Evolutionary conservation across 1,284 basidiomycete genomes (phyloP).

Genomic region (Fomitopsis betulina): DNA sequence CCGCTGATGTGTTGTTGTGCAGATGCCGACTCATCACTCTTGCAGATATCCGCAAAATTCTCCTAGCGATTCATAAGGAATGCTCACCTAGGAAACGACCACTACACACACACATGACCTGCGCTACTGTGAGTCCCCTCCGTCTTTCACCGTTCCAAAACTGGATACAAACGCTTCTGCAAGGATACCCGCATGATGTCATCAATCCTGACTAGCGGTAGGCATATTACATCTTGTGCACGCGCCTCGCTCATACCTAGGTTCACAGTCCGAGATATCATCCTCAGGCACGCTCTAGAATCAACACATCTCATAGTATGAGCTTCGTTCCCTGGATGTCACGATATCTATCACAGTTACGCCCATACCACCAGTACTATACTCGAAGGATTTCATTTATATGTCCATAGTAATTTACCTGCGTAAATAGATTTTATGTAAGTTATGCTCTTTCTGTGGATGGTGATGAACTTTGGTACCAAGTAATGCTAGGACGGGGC

Average conservation of each 20-base stretch:
- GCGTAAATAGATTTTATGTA: background rate
- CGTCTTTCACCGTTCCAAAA: background rate
- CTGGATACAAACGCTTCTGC: background rate
- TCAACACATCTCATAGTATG: background rate
- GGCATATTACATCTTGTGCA: constrained; percentile 14
- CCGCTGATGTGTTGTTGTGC: background rate
- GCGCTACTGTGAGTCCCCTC: constrained; percentile 37
- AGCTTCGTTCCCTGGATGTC: background rate
- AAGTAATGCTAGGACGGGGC: no score
- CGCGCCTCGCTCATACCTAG: background rate
- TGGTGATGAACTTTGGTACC: no score
- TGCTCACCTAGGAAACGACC: constrained; percentile 41
- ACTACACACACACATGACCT: constrained; percentile 51
- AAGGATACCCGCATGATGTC: constrained; percentile 43
- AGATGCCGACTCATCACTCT: background rate
- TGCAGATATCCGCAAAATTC: constrained; percentile 46
- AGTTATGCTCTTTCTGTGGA: no score
- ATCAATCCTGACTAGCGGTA: constrained; percentile 41
- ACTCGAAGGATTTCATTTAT: background rate
- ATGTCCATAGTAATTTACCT: background rate
- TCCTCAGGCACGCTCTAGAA: constrained; percentile 19
- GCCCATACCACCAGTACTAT: background rate
- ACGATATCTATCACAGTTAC: background rate
- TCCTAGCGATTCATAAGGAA: constrained; percentile 45
- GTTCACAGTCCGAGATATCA: constrained; percentile 38